phyloP scores from a whole-genome alignment of 2,329 filamentous ascomycete species.

The Colletotrichum agaves region DNA sequence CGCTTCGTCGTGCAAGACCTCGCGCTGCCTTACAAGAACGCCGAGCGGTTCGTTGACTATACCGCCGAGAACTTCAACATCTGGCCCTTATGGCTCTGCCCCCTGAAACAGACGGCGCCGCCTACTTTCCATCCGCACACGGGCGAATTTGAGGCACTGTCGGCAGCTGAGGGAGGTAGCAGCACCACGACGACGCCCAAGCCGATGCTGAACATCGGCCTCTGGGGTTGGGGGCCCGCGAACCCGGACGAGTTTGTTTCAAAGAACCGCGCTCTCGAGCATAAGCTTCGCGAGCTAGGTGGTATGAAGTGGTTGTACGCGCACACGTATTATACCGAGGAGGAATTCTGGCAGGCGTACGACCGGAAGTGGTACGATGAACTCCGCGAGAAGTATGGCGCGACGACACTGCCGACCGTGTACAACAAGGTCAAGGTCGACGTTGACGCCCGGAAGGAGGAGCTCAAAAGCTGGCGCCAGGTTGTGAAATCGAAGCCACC shows the following conservation, averaged over 20 bases:
- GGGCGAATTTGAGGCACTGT: constrained; percentile 46
- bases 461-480: constrained; percentile 51
- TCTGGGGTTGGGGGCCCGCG: constrained; percentile 81
- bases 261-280: constrained; percentile 78
- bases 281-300: constrained; percentile 73
- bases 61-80: constrained; percentile 61
- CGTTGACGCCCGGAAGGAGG: constrained; percentile 55
- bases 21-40: constrained; percentile 63
- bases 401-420: constrained; percentile 70
- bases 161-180: not conserved
- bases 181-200: constrained; percentile 27
- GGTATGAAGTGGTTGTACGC: constrained; percentile 92
- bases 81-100: constrained; percentile 71
- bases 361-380: constrained; percentile 68
- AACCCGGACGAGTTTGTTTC: constrained; percentile 68
- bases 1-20: constrained; percentile 78
- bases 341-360: constrained; percentile 76
- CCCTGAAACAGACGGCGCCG: constrained; percentile 58
- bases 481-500: constrained; percentile 63
- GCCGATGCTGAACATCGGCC: constrained; percentile 71
- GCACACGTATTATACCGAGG: constrained; percentile 82
- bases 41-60: constrained; percentile 66
- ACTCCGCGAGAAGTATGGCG: constrained; percentile 71
- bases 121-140: constrained; percentile 68
- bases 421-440: constrained; percentile 76